Evolutionary conservation across 2,329 filamentous ascomycete genomes (phyloP).

Genomic region (Epicoccum nigrum): DNA sequence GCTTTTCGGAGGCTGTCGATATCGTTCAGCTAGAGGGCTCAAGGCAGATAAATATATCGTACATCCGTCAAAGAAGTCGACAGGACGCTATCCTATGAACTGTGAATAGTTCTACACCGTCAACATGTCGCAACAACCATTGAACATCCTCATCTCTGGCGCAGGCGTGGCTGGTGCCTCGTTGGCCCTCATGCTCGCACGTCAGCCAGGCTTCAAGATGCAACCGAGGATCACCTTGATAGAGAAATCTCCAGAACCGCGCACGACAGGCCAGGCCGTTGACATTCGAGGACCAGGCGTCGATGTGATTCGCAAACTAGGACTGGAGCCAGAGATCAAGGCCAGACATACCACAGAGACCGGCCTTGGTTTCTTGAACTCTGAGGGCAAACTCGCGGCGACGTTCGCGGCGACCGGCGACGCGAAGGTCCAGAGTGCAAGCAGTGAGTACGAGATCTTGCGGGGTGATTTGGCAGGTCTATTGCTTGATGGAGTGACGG

Average conservation of each 20-base stretch:
- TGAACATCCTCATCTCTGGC: constrained; percentile 46
- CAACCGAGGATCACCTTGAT: constrained; percentile 51
- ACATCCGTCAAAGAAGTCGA: neutral
- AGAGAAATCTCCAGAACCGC: constrained; percentile 49
- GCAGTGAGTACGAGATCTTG: constrained; percentile 43
- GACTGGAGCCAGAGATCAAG: constrained; percentile 47
- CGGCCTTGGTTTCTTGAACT: constrained; percentile 49
- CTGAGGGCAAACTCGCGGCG: constrained; percentile 24
- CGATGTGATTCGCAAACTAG: constrained; percentile 50
- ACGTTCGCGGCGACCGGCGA: constrained; percentile 33
- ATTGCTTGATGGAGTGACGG: constrained; percentile 32
- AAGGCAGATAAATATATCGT: neutral
- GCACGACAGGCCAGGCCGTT: constrained; percentile 52
- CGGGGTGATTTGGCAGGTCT: constrained; percentile 44
- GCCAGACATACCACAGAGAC: constrained; percentile 47
- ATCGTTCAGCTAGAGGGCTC: neutral
- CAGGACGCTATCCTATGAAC: neutral
- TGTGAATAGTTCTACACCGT: neutral
- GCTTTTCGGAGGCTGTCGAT: neutral
- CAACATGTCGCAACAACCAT: constrained; percentile 11
- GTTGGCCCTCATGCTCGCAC: constrained; percentile 45
- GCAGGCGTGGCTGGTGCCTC: constrained; percentile 49
- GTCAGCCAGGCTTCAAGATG: constrained; percentile 29
- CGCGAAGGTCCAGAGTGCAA: constrained; percentile 23
- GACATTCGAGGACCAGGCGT: constrained; percentile 54